These are phyloP conservation scores for Galerina marginata DNA, from an alignment of 768 basidiomycete species.

Conservation along the genomic window DNA sequence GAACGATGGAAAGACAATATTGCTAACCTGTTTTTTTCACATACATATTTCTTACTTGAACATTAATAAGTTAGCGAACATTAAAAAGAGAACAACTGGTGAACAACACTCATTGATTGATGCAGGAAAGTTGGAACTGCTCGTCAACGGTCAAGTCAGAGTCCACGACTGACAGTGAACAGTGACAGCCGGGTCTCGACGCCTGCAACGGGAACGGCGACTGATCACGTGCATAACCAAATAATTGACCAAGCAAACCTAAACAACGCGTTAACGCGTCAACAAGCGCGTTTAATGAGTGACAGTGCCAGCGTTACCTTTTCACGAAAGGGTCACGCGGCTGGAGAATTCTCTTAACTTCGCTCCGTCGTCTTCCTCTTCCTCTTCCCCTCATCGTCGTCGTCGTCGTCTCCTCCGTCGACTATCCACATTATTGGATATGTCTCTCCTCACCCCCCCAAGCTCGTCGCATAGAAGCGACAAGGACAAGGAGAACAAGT, in stretches of 20 bases:
- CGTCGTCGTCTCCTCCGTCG: slow-evolving; percentile 17
- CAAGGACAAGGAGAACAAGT: slow-evolving; percentile 56
- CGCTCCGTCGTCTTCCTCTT: slow-evolving; percentile 15
- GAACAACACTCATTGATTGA: too few relatives aligned
- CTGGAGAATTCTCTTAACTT: background rate
- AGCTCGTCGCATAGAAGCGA: slow-evolving; percentile 52
- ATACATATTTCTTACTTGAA: too few relatives aligned
- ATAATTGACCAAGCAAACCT: slow-evolving; percentile 24
- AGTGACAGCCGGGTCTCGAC: too few relatives aligned
- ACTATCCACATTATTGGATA: slow-evolving; percentile 26
- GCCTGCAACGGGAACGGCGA: too few relatives aligned
- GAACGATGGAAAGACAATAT: background rate
- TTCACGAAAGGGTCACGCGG: slow-evolving; percentile 21
- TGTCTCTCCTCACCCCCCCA: slow-evolving; percentile 67
- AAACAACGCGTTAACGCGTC: slow-evolving; percentile 40
- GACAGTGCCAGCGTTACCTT: slow-evolving; percentile 28
- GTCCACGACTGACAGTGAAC: too few relatives aligned
- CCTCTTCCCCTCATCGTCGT: slow-evolving; percentile 22
- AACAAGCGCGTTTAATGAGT: slow-evolving; percentile 46
- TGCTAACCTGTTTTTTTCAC: too few relatives aligned
- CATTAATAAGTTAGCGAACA: too few relatives aligned
- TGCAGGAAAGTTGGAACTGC: too few relatives aligned
- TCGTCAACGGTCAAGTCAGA: too few relatives aligned
- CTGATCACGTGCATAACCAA: background rate
- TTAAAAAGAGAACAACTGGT: too few relatives aligned